phyloP scores from a whole-genome alignment of 306 rosid species.

The Cercis canadensis region DNA sequence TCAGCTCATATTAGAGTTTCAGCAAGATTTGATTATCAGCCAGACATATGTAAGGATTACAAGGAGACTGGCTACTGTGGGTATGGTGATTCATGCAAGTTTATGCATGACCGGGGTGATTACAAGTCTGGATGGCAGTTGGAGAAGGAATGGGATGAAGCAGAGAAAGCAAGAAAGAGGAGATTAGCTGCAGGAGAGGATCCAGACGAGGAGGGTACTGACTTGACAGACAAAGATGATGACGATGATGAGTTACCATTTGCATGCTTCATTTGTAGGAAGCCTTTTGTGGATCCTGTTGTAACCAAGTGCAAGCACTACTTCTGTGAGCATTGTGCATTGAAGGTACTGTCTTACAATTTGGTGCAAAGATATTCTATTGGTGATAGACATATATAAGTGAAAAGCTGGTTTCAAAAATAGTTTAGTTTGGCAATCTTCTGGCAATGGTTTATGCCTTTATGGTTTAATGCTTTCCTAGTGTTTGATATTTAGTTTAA shows the following conservation, averaged over 20 bases:
- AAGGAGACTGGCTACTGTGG: slow-evolving; percentile 92
- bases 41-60: slow-evolving; percentile 88
- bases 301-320: slow-evolving; percentile 82
- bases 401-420: not conserved
- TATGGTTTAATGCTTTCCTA: too few species aligned
- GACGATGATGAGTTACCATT: slow-evolving; percentile 69
- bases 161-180: slow-evolving; percentile 81
- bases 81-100: slow-evolving; percentile 83
- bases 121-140: slow-evolving; percentile 92
- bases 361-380: slow-evolving; percentile 1
- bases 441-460: too few species aligned
- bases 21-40: slow-evolving; percentile 89
- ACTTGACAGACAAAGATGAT: slow-evolving; percentile 52
- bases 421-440: not conserved
- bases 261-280: slow-evolving; percentile 80
- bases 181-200: slow-evolving; percentile 69
- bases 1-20: slow-evolving; percentile 89
- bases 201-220: slow-evolving; percentile 48
- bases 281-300: slow-evolving; percentile 86
- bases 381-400: not conserved
- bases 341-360: slow-evolving; percentile 58
- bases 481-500: too few species aligned
- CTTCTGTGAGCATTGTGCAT: slow-evolving; percentile 88
- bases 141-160: slow-evolving; percentile 96
- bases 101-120: slow-evolving; percentile 97